phyloP scores from a whole-genome alignment of 371 early-diverging fungal genomes.

The Actinomortierella ambigua region DNA sequence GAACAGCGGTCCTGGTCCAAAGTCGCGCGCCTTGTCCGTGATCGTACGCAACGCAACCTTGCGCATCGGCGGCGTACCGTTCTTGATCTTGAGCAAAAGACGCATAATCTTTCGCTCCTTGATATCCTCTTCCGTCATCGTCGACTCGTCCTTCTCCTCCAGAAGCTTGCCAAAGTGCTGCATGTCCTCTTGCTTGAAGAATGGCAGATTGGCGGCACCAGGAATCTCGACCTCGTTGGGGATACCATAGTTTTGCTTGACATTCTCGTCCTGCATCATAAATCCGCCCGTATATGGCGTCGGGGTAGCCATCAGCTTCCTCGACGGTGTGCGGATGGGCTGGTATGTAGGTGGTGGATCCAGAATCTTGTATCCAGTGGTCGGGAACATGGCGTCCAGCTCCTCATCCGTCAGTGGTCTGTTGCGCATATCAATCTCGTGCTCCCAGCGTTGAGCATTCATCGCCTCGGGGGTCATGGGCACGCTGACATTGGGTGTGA shows the following conservation, averaged over 20 bases:
- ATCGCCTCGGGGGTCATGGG: slow-evolving; percentile 86
- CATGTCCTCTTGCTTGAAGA: slow-evolving; percentile 96
- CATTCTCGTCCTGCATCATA: slow-evolving; percentile 79
- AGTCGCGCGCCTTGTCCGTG: slow-evolving; percentile 94
- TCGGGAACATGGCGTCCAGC: slow-evolving; percentile 91
- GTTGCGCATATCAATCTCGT: slow-evolving; percentile 89
- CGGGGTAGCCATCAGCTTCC: slow-evolving; percentile 94
- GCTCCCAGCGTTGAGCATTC: slow-evolving; percentile 79
- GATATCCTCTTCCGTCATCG: slow-evolving; percentile 85
- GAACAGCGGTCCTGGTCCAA: slow-evolving; percentile 96
- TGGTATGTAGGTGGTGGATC: slow-evolving; percentile 90
- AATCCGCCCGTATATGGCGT: slow-evolving; percentile 89
- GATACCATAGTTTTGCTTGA: slow-evolving; percentile 66
- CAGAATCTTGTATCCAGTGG: slow-evolving; percentile 89
- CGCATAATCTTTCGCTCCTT: slow-evolving; percentile 97
- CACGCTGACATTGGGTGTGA: slow-evolving; percentile 75
- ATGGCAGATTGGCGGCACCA: slow-evolving; percentile 89
- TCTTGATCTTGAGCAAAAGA: slow-evolving; percentile 94
- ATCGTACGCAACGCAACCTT: slow-evolving; percentile 93
- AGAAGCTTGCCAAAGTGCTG: slow-evolving; percentile 94
- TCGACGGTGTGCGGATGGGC: slow-evolving; percentile 95
- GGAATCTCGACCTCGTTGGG: slow-evolving; percentile 91
- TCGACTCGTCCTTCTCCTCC: slow-evolving; percentile 85
- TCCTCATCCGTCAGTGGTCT: slow-evolving; percentile 89
- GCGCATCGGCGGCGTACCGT: slow-evolving; percentile 95